A percentile compares a stretch with the other conserved stretches of the same genome.
These are phyloP conservation scores for Dryas integrifolia DNA, from an alignment of 331 rosid species.

Conservation along the genomic window DNA sequence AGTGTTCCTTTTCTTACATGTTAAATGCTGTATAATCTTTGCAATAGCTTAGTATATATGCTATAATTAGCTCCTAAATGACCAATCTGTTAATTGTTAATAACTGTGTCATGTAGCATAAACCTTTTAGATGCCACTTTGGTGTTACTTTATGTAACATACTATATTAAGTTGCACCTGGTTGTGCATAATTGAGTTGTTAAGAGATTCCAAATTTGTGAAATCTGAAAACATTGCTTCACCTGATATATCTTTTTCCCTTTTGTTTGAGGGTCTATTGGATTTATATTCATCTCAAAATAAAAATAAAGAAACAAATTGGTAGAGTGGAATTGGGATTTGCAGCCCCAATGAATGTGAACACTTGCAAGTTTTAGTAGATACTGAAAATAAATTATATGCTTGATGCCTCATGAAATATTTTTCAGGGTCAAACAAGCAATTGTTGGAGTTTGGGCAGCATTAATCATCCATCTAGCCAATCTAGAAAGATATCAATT, in stretches of 20 bases:
- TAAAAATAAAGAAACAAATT: background rate
- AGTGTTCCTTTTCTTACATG: slow-evolving; percentile 4
- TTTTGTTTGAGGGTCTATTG: background rate
- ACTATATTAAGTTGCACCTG: background rate
- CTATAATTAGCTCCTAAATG: background rate
- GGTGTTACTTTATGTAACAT: background rate
- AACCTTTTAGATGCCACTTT: background rate
- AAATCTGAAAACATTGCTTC: background rate
- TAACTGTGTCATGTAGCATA: background rate
- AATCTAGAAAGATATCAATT: slow-evolving; percentile 82
- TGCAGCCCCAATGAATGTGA: background rate
- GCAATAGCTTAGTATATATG: background rate
- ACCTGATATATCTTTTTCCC: background rate
- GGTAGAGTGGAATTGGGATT: background rate
- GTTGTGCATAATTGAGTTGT: background rate
- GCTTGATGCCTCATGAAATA: background rate
- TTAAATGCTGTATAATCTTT: background rate
- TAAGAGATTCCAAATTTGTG: background rate
- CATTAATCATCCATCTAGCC: slow-evolving; percentile 59
- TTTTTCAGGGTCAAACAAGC: slow-evolving; percentile 54
- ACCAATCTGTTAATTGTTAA: background rate
- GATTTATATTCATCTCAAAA: background rate
- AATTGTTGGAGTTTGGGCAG: slow-evolving; percentile 63
- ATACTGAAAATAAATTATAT: background rate
- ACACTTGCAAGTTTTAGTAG: background rate